Percentiles rank a stretch among this genome's conserved stretches.
Evolutionary conservation across 495 filamentous ascomycete species (phyloP).

Genomic region (Geoglossum glabrum): DNA sequence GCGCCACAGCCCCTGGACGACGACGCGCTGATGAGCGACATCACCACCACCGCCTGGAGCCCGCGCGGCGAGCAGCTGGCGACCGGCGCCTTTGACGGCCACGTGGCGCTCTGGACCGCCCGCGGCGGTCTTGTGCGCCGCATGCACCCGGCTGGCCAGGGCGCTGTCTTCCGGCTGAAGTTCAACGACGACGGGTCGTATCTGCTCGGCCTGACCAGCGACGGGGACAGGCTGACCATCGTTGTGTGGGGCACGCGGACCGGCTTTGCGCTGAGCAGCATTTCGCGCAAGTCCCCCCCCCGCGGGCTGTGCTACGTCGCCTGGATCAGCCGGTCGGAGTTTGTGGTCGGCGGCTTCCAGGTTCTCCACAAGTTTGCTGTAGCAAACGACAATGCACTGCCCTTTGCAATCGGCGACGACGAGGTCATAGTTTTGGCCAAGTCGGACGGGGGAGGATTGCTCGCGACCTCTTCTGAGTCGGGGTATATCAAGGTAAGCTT

Average conservation of each 20-base stretch:
- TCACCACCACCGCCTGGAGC: conserved; percentile 55
- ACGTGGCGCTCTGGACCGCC: conserved; percentile 45
- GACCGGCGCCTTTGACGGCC: conserved; percentile 33
- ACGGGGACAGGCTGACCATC: conserved; percentile 15
- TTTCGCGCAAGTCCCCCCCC: conserved; percentile 8
- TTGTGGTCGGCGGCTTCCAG: conserved; percentile 37
- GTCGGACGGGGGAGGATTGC: not conserved
- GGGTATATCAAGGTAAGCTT: not conserved
- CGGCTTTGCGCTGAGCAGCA: conserved; percentile 19
- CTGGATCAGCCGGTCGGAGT: conserved; percentile 37
- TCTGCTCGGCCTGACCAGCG: conserved; percentile 25
- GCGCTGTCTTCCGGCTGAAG: conserved; percentile 13
- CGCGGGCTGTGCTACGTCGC: conserved; percentile 28
- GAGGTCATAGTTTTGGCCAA: not conserved
- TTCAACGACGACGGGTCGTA: conserved; percentile 23
- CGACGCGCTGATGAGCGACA: conserved; percentile 18
- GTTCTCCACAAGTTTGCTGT: conserved; percentile 21
- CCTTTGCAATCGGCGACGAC: conserved; percentile 20
- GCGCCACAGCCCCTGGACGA: conserved; percentile 18
- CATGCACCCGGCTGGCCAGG: conserved; percentile 17
- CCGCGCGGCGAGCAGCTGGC: conserved; percentile 44
- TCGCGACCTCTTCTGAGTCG: not conserved
- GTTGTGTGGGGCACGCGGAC: conserved; percentile 26
- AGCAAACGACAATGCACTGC: conserved; percentile 20
- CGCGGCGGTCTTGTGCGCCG: conserved; percentile 32